Evolutionary conservation across 257 asterid genomes (phyloP).

Genomic region (Leonotis leonurus): DNA sequence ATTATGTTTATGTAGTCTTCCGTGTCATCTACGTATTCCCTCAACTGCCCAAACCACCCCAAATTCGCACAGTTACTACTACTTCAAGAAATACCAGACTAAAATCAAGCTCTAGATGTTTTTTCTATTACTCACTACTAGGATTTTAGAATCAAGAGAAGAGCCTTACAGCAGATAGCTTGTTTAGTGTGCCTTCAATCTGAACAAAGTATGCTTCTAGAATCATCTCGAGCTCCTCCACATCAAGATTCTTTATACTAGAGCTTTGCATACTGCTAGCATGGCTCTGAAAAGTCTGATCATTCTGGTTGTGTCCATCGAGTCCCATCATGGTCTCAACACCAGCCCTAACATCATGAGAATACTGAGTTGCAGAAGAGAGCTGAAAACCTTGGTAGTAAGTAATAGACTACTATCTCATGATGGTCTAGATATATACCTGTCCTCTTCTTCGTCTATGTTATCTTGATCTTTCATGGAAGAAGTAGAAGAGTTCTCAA

Average conservation of each 20-base stretch:
- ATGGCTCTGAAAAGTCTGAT: slow-evolving; percentile 9
- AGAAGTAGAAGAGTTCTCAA: slow-evolving; percentile 44
- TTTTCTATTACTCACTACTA: no score
- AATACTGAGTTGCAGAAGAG: neutral
- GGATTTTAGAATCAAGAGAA: neutral
- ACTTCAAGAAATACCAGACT: no score
- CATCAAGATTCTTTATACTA: slow-evolving; percentile 42
- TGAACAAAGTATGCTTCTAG: slow-evolving; percentile 88
- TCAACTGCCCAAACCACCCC: slow-evolving; percentile 32
- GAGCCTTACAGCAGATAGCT: slow-evolving; percentile 53
- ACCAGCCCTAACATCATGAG: slow-evolving; percentile 8
- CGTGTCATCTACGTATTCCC: slow-evolving; percentile 88
- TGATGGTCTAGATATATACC: slow-evolving; percentile 4
- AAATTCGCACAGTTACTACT: no score
- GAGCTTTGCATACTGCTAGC: slow-evolving; percentile 36
- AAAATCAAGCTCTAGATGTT: no score
- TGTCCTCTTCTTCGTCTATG: slow-evolving; percentile 32
- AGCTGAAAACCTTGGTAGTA: neutral
- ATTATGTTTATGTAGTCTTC: slow-evolving; percentile 84
- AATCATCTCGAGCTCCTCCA: slow-evolving; percentile 88
- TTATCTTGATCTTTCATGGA: slow-evolving; percentile 38
- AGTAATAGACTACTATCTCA: no score
- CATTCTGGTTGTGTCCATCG: slow-evolving; percentile 19
- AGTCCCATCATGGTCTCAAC: slow-evolving; percentile 28
- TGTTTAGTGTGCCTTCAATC: slow-evolving; percentile 69